Evolutionary conservation across 768 basidiomycete genomes (phyloP).

Genomic region (Russula abietina): DNA sequence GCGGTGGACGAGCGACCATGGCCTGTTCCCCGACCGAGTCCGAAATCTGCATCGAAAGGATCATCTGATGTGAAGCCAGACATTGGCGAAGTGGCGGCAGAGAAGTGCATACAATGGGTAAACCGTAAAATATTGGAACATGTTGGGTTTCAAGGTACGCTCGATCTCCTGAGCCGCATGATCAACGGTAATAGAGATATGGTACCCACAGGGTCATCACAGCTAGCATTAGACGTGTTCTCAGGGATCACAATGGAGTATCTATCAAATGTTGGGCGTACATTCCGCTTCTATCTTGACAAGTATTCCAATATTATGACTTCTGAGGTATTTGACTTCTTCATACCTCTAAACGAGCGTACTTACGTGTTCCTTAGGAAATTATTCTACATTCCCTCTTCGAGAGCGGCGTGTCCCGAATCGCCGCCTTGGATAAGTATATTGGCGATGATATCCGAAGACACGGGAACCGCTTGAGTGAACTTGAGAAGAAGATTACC

Average conservation of each 20-base stretch:
- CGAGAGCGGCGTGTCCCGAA: slow-evolving; percentile 75
- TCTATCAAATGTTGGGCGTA: slow-evolving; percentile 78
- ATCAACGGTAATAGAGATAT: not conserved
- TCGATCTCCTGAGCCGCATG: not conserved
- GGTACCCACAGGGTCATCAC: slow-evolving; percentile 54
- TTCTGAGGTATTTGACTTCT: slow-evolving; percentile 53
- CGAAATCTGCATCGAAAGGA: slow-evolving; percentile 21
- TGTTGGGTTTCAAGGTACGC: slow-evolving; percentile 83
- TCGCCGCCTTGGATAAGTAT: slow-evolving; percentile 79
- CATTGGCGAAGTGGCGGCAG: slow-evolving; percentile 53
- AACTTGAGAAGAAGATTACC: slow-evolving; percentile 82
- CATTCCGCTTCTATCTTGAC: slow-evolving; percentile 75
- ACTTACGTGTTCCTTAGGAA: slow-evolving; percentile 50
- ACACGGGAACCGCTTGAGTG: slow-evolving; percentile 67
- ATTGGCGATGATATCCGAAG: slow-evolving; percentile 84
- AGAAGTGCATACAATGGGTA: slow-evolving; percentile 67
- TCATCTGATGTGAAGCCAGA: slow-evolving; percentile 35
- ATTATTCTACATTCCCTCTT: slow-evolving; percentile 88
- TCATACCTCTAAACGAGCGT: not conserved
- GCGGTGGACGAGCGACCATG: slow-evolving; percentile 63
- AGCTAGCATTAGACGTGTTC: slow-evolving; percentile 69
- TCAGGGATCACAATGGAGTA: slow-evolving; percentile 75
- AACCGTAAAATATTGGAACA: slow-evolving; percentile 78
- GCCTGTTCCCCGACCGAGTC: slow-evolving; percentile 29
- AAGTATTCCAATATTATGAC: slow-evolving; percentile 77